A percentile compares a stretch with the other conserved stretches of the same genome.
Conservation (phyloP, 495 filamentous ascomycete species). For the Aspergillus incahuasiensis region DNA sequence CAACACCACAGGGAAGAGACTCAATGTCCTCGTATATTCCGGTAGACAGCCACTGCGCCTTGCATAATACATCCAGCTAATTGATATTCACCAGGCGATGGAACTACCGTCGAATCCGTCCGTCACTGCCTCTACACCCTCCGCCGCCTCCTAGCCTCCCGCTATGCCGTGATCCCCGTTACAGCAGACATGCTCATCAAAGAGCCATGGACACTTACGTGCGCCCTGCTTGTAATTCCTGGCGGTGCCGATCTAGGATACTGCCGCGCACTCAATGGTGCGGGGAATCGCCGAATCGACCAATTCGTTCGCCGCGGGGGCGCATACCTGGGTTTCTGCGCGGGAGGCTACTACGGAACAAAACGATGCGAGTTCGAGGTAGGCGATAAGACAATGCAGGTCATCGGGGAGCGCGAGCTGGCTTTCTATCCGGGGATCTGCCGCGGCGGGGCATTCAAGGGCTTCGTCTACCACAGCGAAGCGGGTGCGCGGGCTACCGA, state of each 20-base stretch:
- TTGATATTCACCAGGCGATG: constrained; percentile 55
- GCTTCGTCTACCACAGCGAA: constrained; percentile 91
- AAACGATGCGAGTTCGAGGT: constrained; percentile 85
- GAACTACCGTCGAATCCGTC: constrained; percentile 81
- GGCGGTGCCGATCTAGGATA: constrained; percentile 95
- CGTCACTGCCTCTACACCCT: constrained; percentile 85
- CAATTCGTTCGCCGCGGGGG: constrained; percentile 86
- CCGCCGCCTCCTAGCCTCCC: constrained; percentile 81
- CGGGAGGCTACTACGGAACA: constrained; percentile 88
- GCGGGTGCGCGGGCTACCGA: constrained; percentile 70
- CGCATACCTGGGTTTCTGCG: constrained; percentile 84
- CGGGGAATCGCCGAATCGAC: constrained; percentile 76
- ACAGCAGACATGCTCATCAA: constrained; percentile 74
- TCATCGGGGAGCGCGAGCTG: constrained; percentile 81
- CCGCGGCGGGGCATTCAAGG: constrained; percentile 80
- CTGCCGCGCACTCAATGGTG: constrained; percentile 80
- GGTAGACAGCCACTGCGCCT: constrained; percentile 46
- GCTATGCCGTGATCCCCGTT: constrained; percentile 88
- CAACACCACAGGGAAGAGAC: constrained; percentile 56
- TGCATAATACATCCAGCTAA: background rate
- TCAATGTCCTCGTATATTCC: constrained; percentile 86
- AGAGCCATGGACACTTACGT: constrained; percentile 86
- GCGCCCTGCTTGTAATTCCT: constrained; percentile 85
- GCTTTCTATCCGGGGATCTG: constrained; percentile 84
- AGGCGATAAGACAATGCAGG: constrained; percentile 73